Evolutionary conservation across 257 asterid species (phyloP).

Genomic region (Verbena officinalis): DNA sequence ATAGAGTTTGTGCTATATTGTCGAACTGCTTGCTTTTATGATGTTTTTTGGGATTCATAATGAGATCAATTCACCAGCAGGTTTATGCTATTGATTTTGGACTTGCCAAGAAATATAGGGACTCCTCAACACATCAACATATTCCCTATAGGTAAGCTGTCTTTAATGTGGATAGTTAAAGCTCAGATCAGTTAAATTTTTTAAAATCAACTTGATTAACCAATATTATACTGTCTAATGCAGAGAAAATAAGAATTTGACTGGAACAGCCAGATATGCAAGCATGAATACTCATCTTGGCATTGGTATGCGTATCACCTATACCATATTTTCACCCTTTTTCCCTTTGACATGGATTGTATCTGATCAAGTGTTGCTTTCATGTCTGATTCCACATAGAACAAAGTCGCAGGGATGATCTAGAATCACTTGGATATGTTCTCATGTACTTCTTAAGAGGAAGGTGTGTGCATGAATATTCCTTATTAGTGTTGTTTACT

Average conservation of each 20-base stretch:
- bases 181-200: conserved; percentile 20
- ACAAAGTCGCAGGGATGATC: conserved; percentile 89
- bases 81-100: conserved; percentile 78
- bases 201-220: conserved; percentile 12
- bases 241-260: conserved; percentile 97
- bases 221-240: conserved; percentile 29
- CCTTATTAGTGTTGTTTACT: conserved; percentile 16
- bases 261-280: conserved; percentile 95
- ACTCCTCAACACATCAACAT: conserved; percentile 61
- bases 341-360: conserved; percentile 23
- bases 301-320: conserved; percentile 59
- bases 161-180: conserved; percentile 11
- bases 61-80: conserved; percentile 37
- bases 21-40: neutral
- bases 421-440: conserved; percentile 89
- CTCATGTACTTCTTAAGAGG: conserved; percentile 91
- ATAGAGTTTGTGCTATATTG: conserved; percentile 5
- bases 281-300: conserved; percentile 98
- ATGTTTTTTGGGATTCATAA: conserved; percentile 26
- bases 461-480: conserved; percentile 45
- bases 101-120: conserved; percentile 78
- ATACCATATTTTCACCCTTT: conserved; percentile 24
- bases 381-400: conserved; percentile 42
- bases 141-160: conserved; percentile 67
- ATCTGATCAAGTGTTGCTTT: conserved; percentile 24